Base-by-base conservation (phyloP, 2,329 filamentous ascomycete species). In the Aspergillus luchuensis region DNA sequence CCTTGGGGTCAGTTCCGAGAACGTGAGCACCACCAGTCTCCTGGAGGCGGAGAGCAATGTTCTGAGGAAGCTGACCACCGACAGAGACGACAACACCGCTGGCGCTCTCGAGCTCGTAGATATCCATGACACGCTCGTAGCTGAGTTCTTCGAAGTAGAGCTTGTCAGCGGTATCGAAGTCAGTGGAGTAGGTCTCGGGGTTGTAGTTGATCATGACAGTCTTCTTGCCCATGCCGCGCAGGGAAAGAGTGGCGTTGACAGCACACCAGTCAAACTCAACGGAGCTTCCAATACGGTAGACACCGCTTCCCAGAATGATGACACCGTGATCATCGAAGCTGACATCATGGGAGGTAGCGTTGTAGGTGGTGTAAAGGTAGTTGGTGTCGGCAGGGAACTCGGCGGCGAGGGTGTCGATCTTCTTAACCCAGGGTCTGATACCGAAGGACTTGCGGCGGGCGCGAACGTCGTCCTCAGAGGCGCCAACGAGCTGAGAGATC, bases 181-280 rank as follows among this genome's bases (percentile, higher is more conserved):
- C 95, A 0, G 94, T 97, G 57, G 74, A 82, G 61, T 86, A 87
- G 0, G 92, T 97, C 71, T 97, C 91, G 0, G 91, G 91, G 70
- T 95, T 94, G 70, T 87, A 90, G 79, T 98, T 98, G 72, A 99
- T 95, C 91, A 98, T 96, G 60, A 97, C 88, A 30, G 95, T 98
- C 88, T 97, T 97, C 84, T 97, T 90, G 68, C 92, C 93, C 84
- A 96, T 91, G 63, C 89, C 83, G 71, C 89, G 87, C 64, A 98
- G 84, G 45, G 92, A 91, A 64, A 91, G 85, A 10, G 92, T 93
- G 65, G 92, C 91, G 72, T 92, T 95, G 63, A 97, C 92, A 65
- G 93, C 92, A 76, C 94, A 98, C 94, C 94, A 98, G 79, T 99
- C 94, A 74, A 99, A 99, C 79, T 99, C 95, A 56, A 99, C 95